Percentiles rank a stretch among this genome's conserved stretches.
These are phyloP conservation scores for Obelidium mucronatum DNA, from an alignment of 192 early-diverging fungal species.

Conservation along the genomic window DNA sequence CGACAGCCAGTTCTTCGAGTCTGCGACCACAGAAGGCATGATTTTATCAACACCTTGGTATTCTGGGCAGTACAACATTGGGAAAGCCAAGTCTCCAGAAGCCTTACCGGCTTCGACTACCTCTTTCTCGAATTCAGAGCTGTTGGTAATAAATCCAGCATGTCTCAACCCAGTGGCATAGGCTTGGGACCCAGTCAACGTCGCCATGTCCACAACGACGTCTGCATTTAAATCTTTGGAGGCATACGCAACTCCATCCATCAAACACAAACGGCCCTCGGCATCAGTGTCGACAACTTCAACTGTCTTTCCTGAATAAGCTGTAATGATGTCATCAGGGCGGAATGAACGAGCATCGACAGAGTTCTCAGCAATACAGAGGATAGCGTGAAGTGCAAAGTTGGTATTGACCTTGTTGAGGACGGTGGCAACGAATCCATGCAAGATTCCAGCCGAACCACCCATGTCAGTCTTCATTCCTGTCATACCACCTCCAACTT, in stretches of 20 bases:
- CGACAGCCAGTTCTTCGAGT: constrained; percentile 52
- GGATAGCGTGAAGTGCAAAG: constrained; percentile 45
- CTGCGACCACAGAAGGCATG: constrained; percentile 46
- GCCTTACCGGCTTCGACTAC: constrained; percentile 49
- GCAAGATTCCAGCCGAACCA: constrained; percentile 56
- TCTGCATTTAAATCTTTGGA: constrained; percentile 52
- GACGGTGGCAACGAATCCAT: constrained; percentile 54
- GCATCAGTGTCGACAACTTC: constrained; percentile 64
- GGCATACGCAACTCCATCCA: constrained; percentile 60
- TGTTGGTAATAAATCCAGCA: constrained; percentile 51
- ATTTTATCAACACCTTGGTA: constrained; percentile 28
- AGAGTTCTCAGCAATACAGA: constrained; percentile 64
- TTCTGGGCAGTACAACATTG: constrained; percentile 46
- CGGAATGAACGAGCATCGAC: constrained; percentile 40
- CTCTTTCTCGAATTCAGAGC: constrained; percentile 44
- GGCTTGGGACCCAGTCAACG: constrained; percentile 61
- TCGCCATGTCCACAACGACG: constrained; percentile 61
- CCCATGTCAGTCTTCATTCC: constrained; percentile 65
- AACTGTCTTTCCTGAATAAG: constrained; percentile 61
- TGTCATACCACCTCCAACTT: constrained; percentile 40
- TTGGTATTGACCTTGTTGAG: constrained; percentile 9
- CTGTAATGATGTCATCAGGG: constrained; percentile 54
- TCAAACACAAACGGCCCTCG: constrained; percentile 53
- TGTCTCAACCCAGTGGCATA: constrained; percentile 58
- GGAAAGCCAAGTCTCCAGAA: constrained; percentile 52